Percentiles rank a stretch among this genome's conserved stretches.
These are phyloP conservation scores for Thinopyrum obtusiflorum DNA, from an alignment of 202 grass and related monocot species.

Conservation along the genomic window DNA sequence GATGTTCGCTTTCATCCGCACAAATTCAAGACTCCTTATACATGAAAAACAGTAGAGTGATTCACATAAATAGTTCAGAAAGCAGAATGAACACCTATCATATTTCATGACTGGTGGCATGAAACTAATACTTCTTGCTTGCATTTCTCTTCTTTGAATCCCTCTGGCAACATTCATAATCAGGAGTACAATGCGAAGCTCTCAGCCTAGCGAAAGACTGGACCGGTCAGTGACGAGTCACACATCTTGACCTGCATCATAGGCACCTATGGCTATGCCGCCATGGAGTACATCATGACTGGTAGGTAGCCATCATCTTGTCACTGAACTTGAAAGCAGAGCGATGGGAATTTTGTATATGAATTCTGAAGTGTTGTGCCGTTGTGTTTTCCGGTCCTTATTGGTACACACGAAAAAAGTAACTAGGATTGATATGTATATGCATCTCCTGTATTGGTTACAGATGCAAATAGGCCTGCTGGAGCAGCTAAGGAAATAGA, in stretches of 20 bases:
- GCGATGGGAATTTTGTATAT: background rate
- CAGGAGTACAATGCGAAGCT: constrained; percentile 84
- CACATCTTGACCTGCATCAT: constrained; percentile 91
- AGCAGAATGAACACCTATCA: background rate
- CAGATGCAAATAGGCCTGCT: too few relatives aligned
- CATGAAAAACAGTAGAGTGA: background rate
- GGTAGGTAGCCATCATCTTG: constrained; percentile 5
- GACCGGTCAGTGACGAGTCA: constrained; percentile 78
- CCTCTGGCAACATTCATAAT: background rate
- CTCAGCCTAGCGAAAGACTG: constrained; percentile 87
- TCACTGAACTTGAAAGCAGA: background rate
- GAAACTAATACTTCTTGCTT: background rate
- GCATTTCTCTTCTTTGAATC: background rate
- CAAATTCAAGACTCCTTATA: background rate
- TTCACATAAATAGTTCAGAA: background rate
- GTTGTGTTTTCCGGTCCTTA: constrained; percentile 13
- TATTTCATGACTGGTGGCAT: background rate
- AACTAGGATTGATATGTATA: too few relatives aligned
- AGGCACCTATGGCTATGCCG: constrained; percentile 84
- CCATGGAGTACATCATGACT: constrained; percentile 92
- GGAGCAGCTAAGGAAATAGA: too few relatives aligned
- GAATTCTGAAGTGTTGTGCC: background rate
- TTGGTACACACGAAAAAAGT: too few relatives aligned
- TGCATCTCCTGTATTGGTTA: too few relatives aligned
- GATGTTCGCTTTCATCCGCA: background rate